Evolutionary conservation across 1,284 basidiomycete species (phyloP).

Genomic region (Rhodotorula sp.): DNA sequence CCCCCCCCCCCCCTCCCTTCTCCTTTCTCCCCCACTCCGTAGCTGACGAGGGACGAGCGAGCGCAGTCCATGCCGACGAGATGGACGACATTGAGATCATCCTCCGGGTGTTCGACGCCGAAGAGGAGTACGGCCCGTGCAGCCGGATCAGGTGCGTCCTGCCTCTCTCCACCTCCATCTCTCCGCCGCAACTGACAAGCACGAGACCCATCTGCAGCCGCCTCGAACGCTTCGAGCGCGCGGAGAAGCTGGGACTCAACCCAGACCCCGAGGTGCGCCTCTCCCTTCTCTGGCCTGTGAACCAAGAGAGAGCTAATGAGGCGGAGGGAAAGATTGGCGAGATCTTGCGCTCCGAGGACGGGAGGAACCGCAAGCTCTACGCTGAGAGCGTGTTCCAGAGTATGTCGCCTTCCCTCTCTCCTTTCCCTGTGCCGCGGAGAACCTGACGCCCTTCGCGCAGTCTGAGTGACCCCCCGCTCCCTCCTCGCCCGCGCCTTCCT

Average conservation of each 20-base stretch:
- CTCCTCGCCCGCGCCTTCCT: neutral
- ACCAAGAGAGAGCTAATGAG: neutral
- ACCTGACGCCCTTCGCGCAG: neutral
- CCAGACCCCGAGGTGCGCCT: slow-evolving; percentile 74
- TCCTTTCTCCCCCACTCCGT: neutral
- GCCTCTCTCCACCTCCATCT: fast-evolving
- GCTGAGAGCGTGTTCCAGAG: slow-evolving; percentile 25
- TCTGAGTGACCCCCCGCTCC: neutral
- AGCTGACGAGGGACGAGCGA: neutral
- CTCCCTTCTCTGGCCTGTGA: neutral
- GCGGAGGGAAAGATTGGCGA: slow-evolving; percentile 63
- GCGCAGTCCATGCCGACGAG: slow-evolving; percentile 31
- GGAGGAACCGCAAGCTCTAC: slow-evolving; percentile 48
- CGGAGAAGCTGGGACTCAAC: slow-evolving; percentile 72
- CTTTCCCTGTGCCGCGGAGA: too few species aligned
- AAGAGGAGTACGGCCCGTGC: slow-evolving; percentile 50
- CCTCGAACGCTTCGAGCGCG: slow-evolving; percentile 80
- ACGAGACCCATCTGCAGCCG: neutral
- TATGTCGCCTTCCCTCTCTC: neutral
- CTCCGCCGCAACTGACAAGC: neutral
- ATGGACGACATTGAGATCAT: slow-evolving; percentile 36
- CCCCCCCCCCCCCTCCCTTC: too few species aligned
- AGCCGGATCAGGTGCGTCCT: slow-evolving; percentile 25
- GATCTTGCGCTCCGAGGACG: slow-evolving; percentile 65
- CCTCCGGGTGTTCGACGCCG: slow-evolving; percentile 25